phyloP scores from a whole-genome alignment of 2,329 filamentous ascomycete species.

The Talaromyces piceae region DNA sequence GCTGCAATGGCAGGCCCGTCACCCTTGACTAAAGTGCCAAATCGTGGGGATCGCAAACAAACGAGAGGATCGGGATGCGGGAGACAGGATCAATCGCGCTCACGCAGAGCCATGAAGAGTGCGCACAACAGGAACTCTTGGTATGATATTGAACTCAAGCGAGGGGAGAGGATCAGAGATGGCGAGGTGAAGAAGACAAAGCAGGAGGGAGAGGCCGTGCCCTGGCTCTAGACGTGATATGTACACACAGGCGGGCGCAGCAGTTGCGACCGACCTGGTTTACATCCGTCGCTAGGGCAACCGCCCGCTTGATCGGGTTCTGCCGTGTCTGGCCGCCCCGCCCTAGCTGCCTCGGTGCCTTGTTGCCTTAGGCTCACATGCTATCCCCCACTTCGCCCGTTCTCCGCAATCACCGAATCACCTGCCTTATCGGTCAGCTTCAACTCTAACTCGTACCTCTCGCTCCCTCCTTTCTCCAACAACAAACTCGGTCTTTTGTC shows the following conservation, averaged over 20 bases:
- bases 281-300: constrained; percentile 28
- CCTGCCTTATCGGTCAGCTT: background rate
- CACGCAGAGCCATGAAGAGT: constrained; percentile 3
- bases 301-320: constrained; percentile 22
- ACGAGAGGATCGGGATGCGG: background rate
- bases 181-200: too few species aligned
- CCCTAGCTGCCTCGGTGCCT: too few species aligned
- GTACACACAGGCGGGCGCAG: background rate
- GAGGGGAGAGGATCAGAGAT: background rate
- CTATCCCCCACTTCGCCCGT: background rate
- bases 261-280: background rate
- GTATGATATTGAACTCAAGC: background rate
- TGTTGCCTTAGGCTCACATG: constrained; percentile 6
- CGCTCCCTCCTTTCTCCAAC: background rate
- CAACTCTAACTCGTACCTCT: background rate
- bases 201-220: background rate
- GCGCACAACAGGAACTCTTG: too few species aligned
- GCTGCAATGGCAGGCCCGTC: constrained; percentile 10
- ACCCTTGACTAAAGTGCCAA: constrained; percentile 5
- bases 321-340: constrained; percentile 16
- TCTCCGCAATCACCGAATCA: background rate
- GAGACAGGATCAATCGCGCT: constrained; percentile 1
- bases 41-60: constrained; percentile 3
- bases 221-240: background rate
- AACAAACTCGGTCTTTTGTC: background rate